A percentile compares a stretch with the other conserved stretches of the same genome.
Evolutionary conservation across 345 rosid species (phyloP).

Genomic region (Eutrema heterophyllum): DNA sequence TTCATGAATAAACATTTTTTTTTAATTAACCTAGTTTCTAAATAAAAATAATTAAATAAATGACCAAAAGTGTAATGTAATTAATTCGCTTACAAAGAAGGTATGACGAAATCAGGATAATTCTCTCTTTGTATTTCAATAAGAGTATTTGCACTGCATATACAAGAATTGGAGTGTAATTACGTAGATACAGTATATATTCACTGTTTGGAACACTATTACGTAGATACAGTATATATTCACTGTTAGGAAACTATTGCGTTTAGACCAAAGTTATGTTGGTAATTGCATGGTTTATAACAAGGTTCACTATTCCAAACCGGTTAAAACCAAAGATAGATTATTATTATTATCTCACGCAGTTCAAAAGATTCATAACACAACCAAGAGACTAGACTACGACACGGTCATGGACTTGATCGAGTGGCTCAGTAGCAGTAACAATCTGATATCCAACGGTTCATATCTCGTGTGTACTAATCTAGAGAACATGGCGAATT

Average conservation of each 20-base stretch:
- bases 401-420: slow-evolving; percentile 52
- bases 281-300: slow-evolving; percentile 70
- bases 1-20: no score
- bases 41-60: no score
- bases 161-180: no score
- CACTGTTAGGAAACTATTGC: slow-evolving; percentile 41
- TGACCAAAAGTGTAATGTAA: no score
- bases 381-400: slow-evolving; percentile 31
- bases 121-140: no score
- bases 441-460: slow-evolving; percentile 24
- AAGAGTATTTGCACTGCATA: no score
- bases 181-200: no score
- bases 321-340: not conserved
- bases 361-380: slow-evolving; percentile 34
- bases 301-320: slow-evolving; percentile 17
- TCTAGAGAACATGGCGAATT: slow-evolving; percentile 35
- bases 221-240: no score
- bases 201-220: no score
- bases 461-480: slow-evolving; percentile 46
- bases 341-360: slow-evolving; percentile 23
- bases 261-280: slow-evolving; percentile 49
- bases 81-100: no score
- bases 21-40: no score
- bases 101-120: no score
- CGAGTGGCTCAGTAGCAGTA: slow-evolving; percentile 44